phyloP scores from a whole-genome alignment of 1,284 basidiomycete genomes.

The Ganoderma lingzhi region DNA sequence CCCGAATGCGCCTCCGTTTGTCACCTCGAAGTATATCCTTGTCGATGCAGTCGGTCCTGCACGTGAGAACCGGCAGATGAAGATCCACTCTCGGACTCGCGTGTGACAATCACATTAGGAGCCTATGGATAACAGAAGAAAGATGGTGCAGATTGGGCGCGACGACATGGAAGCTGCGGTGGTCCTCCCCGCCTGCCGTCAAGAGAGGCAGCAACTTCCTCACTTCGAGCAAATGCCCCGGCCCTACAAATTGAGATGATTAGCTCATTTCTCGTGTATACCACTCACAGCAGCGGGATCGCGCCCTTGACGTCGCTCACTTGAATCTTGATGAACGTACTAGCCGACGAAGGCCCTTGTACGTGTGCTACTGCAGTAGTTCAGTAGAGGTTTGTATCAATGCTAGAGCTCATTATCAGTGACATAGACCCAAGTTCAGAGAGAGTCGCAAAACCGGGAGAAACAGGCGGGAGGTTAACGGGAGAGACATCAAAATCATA shows the following conservation, averaged over 20 bases:
- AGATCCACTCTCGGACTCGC: constrained; percentile 32
- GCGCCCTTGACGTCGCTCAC: constrained; percentile 43
- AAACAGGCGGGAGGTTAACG: too few species aligned
- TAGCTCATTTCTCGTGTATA: too few species aligned
- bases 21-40: constrained; percentile 58
- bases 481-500: too few species aligned
- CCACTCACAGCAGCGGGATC: constrained; percentile 51
- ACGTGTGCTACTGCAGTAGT: too few species aligned
- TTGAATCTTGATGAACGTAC: constrained; percentile 46
- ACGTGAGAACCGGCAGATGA: constrained; percentile 40
- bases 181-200: constrained; percentile 46
- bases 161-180: constrained; percentile 59
- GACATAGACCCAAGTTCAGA: too few species aligned
- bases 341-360: constrained; percentile 23
- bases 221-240: constrained; percentile 64
- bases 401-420: too few species aligned
- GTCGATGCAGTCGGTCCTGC: constrained; percentile 51
- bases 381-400: too few species aligned
- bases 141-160: too few species aligned
- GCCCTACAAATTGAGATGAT: constrained; percentile 50
- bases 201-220: constrained; percentile 61
- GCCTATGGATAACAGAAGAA: too few species aligned
- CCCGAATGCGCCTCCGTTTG: background rate
- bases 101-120: too few species aligned
- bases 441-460: too few species aligned